These are phyloP conservation scores for Phytopythium aichiense DNA, from an alignment of 352 stramenopile species.

Conservation along the genomic window DNA sequence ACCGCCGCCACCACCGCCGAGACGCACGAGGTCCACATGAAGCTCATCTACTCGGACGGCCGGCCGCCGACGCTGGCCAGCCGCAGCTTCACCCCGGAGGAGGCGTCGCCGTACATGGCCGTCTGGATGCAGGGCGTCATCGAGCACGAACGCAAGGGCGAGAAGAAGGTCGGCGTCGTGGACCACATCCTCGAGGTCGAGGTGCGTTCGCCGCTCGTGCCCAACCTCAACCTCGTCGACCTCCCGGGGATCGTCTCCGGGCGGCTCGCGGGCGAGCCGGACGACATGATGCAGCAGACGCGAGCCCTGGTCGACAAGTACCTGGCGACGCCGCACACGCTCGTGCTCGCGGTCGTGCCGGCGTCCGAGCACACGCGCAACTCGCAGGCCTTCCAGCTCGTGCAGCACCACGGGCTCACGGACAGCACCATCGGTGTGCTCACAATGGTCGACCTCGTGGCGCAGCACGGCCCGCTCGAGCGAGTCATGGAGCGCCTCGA, in stretches of 20 bases:
- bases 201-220: slow-evolving; percentile 28
- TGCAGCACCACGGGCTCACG: slow-evolving; percentile 29
- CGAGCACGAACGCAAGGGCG: slow-evolving; percentile 10
- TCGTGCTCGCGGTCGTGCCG: slow-evolving; percentile 39
- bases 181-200: slow-evolving; percentile 38
- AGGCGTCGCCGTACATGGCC: slow-evolving; percentile 18
- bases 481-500: slow-evolving; percentile 24
- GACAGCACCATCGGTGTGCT: slow-evolving; percentile 38
- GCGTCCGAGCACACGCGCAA: slow-evolving; percentile 29
- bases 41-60: slow-evolving; percentile 25
- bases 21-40: slow-evolving; percentile 22
- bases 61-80: slow-evolving; percentile 17
- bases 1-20: no score
- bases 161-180: slow-evolving; percentile 17
- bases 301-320: slow-evolving; percentile 31
- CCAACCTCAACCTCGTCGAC: slow-evolving; percentile 38
- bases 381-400: slow-evolving; percentile 40
- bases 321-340: slow-evolving; percentile 24
- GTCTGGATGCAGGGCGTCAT: slow-evolving; percentile 41
- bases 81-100: slow-evolving; percentile 13
- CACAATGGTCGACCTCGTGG: slow-evolving; percentile 36
- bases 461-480: slow-evolving; percentile 18
- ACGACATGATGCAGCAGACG: slow-evolving; percentile 41
- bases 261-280: slow-evolving; percentile 19
- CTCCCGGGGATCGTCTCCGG: slow-evolving; percentile 37